Conservation (phyloP, 2,329 filamentous ascomycete genomes). For the Fusarium circinatum region DNA sequence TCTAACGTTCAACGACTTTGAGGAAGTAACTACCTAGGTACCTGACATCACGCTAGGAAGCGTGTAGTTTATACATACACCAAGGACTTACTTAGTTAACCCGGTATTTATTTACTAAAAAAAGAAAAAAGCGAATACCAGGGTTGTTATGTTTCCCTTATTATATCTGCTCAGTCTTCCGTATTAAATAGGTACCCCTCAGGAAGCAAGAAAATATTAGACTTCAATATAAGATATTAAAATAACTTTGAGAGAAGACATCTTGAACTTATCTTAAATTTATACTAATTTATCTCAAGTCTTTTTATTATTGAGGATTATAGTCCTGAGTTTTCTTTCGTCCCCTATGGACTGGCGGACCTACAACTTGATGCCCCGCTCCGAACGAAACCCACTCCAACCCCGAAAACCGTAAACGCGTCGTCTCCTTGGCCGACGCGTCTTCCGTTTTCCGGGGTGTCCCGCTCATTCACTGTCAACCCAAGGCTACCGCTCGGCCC, state of each 20-base stretch:
- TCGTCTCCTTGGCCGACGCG: slow-evolving; percentile 31
- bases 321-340: not conserved
- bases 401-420: slow-evolving; percentile 33
- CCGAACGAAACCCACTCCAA: slow-evolving; percentile 20
- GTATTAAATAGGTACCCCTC: not conserved
- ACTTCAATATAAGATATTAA: not conserved
- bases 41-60: not conserved
- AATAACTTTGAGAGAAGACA: not conserved
- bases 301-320: not conserved
- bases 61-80: too few relatives aligned
- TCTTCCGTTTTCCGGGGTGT: slow-evolving; percentile 30
- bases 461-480: slow-evolving; percentile 28
- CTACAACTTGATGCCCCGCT: slow-evolving; percentile 7
- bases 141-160: not conserved
- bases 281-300: not conserved
- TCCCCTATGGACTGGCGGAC: not conserved
- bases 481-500: slow-evolving; percentile 23
- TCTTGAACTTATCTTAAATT: not conserved
- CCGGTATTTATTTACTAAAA: not conserved
- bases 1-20: slow-evolving; percentile 4
- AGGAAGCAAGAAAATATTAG: not conserved
- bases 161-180: not conserved
- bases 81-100: not conserved
- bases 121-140: not conserved
- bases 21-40: not conserved